Evolutionary conservation across 805 yeast species (phyloP).

Genomic region (Saccharomycopsis olivae): DNA sequence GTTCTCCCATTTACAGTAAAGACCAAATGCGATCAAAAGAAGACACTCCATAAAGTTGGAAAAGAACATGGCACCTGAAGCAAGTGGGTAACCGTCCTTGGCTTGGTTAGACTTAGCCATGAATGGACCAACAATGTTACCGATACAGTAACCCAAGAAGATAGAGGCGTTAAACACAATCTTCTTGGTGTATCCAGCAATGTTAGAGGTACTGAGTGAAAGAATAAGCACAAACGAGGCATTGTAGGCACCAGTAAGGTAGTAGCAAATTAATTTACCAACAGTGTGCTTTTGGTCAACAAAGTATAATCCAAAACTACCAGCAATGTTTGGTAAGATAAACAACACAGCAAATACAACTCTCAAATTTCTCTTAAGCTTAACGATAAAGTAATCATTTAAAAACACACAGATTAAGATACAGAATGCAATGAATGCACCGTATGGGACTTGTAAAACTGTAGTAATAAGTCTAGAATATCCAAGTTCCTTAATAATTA

Average conservation of each 20-base stretch:
- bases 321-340: conserved; percentile 22
- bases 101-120: conserved; percentile 34
- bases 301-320: conserved; percentile 35
- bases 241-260: conserved; percentile 25
- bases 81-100: conserved; percentile 31
- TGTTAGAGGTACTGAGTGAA: conserved; percentile 34
- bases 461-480: conserved; percentile 28
- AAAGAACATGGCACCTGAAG: conserved; percentile 30
- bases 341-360: conserved; percentile 26
- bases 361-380: conserved; percentile 29
- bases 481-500: conserved; percentile 29
- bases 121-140: conserved; percentile 48
- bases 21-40: conserved; percentile 1
- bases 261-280: conserved; percentile 21
- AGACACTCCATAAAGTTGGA: conserved; percentile 5
- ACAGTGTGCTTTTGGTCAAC: conserved; percentile 25
- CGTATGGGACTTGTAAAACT: conserved; percentile 34
- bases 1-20: conserved; percentile 37
- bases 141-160: conserved; percentile 52
- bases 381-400: conserved; percentile 46
- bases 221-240: conserved; percentile 28
- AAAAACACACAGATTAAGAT: conserved; percentile 31
- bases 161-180: conserved; percentile 37
- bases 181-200: conserved; percentile 54
- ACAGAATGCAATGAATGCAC: conserved; percentile 25